A percentile compares a stretch with the other conserved stretches of the same genome.
Evolutionary conservation across 2,329 filamentous ascomycete species (phyloP).

Genomic region (Neoarthrinium moseri): DNA sequence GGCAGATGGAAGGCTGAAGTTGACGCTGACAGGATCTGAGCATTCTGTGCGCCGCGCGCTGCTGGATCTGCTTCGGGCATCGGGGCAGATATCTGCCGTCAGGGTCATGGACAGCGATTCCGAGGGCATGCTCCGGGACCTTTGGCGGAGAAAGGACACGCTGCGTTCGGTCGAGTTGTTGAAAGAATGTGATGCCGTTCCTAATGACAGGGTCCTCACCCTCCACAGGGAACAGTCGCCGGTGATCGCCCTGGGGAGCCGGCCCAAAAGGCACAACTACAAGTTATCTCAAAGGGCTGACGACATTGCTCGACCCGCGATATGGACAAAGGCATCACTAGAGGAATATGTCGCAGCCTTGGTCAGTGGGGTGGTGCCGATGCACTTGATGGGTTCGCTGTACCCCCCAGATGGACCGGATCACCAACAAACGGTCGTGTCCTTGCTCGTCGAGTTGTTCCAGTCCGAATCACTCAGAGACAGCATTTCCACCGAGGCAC

Average conservation of each 20-base stretch:
- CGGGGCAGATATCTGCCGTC: conserved; percentile 23
- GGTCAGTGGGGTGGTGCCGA: conserved; percentile 22
- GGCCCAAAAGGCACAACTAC: conserved; percentile 19
- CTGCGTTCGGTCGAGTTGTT: conserved; percentile 13
- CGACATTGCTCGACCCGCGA: conserved; percentile 19
- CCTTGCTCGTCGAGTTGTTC: conserved; percentile 23
- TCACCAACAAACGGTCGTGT: conserved; percentile 25
- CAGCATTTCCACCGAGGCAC: conserved; percentile 20
- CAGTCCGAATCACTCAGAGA: conserved; percentile 17
- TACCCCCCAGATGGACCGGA: conserved; percentile 16
- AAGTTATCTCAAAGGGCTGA: conserved; percentile 20
- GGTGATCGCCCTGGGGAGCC: neutral
- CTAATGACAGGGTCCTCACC: conserved; percentile 19
- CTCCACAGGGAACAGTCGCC: conserved; percentile 8
- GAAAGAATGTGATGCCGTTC: conserved; percentile 10
- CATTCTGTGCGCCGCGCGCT: conserved; percentile 22
- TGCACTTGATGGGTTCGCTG: conserved; percentile 17
- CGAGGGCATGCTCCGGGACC: conserved; percentile 14
- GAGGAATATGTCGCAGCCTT: conserved; percentile 26
- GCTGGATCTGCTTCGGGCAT: conserved; percentile 20
- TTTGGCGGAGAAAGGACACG: conserved; percentile 11
- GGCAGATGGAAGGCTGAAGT: conserved; percentile 15
- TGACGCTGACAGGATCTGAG: conserved; percentile 24
- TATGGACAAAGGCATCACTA: conserved; percentile 25
- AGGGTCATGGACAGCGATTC: conserved; percentile 18